Evolutionary conservation across 164 flowering plant species (phyloP).

Genomic region (Berberis vulgaris): DNA sequence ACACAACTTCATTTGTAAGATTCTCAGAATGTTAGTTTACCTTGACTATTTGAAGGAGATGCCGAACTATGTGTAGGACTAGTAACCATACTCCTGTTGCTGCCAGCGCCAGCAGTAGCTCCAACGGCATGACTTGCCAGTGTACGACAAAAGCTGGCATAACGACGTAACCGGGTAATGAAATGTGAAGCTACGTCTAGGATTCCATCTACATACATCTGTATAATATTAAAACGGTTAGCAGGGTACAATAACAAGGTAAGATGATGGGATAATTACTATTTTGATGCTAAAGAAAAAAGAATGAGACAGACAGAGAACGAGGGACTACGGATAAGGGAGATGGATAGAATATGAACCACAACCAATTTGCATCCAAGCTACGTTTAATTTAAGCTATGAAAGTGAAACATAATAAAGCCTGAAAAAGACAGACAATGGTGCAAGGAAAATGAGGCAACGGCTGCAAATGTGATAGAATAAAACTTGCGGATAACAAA

Average conservation of each 20-base stretch:
- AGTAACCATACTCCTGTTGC: constrained; percentile 63
- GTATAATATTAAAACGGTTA: constrained; percentile 7
- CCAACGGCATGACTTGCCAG: constrained; percentile 94
- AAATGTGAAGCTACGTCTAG: constrained; percentile 98
- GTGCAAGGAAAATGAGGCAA: no score
- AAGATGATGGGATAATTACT: not conserved
- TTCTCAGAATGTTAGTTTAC: constrained; percentile 30
- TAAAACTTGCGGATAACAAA: no score
- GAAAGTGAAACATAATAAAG: no score
- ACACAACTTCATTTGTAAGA: not conserved
- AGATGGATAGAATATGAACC: no score
- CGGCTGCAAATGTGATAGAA: no score
- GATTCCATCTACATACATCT: constrained; percentile 98
- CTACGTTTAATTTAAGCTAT: no score
- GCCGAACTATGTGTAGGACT: constrained; percentile 89
- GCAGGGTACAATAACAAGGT: not conserved
- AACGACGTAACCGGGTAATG: constrained; percentile 93
- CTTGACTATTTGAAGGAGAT: constrained; percentile 70
- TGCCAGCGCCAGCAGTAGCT: constrained; percentile 60
- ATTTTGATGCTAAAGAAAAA: not conserved
- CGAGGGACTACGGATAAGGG: no score
- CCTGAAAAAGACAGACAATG: no score
- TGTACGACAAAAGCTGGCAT: constrained; percentile 99
- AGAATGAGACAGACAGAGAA: not conserved
- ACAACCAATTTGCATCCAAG: no score